These are phyloP conservation scores for Hypoxylon sp. DNA, from an alignment of 2,329 filamentous ascomycete species.

Conservation along the genomic window DNA sequence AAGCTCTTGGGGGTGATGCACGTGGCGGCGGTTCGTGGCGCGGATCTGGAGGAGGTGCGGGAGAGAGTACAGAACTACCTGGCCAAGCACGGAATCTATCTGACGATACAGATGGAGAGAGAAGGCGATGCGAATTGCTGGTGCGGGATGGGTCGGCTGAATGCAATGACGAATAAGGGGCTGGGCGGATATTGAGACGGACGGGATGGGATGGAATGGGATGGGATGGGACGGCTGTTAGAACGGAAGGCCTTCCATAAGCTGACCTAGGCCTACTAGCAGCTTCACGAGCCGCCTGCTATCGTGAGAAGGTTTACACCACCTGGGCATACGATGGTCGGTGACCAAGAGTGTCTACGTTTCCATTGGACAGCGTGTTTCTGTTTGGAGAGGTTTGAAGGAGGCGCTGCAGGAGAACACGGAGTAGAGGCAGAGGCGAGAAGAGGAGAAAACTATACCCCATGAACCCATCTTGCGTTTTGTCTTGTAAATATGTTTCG, in stretches of 20 bases:
- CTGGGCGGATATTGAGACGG: conserved; percentile 37
- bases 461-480: conserved; percentile 17
- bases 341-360: conserved; percentile 5
- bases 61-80: conserved; percentile 79
- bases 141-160: conserved; percentile 58
- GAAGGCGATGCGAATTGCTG: conserved; percentile 76
- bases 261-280: neutral
- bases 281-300: neutral
- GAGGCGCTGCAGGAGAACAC: neutral
- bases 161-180: conserved; percentile 44
- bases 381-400: conserved; percentile 13
- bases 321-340: neutral
- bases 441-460: conserved; percentile 27
- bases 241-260: conserved; percentile 4
- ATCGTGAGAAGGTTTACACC: neutral
- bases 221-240: neutral
- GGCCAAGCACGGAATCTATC: conserved; percentile 74
- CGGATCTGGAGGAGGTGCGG: conserved; percentile 83
- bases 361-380: conserved; percentile 15
- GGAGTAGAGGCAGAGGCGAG: conserved; percentile 10
- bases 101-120: conserved; percentile 86
- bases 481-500: conserved; percentile 31
- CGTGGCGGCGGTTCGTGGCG: conserved; percentile 75
- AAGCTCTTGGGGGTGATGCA: conserved; percentile 85
- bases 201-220: neutral